Conservation (phyloP, 495 filamentous ascomycete species). For the Staphylotrichum longicolle region DNA sequence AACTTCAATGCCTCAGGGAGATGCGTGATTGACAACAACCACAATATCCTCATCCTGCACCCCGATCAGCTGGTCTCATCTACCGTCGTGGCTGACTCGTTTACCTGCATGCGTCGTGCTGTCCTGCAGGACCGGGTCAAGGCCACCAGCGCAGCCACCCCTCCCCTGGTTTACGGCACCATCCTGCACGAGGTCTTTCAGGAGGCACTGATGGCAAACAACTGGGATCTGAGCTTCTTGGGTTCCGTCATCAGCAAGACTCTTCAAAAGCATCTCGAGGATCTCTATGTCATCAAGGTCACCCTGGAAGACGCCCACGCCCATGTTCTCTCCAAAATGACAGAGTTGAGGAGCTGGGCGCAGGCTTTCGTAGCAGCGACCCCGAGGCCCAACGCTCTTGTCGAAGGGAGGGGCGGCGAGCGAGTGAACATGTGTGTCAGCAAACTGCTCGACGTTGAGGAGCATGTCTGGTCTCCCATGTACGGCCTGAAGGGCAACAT, state of each 20-base stretch:
- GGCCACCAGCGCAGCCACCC: constrained; percentile 70
- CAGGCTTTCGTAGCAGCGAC: constrained; percentile 68
- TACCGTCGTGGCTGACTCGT: constrained; percentile 89
- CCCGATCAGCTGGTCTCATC: constrained; percentile 94
- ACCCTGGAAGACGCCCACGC: constrained; percentile 66
- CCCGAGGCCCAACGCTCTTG: constrained; percentile 69
- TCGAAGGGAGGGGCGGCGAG: constrained; percentile 73
- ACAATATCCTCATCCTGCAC: constrained; percentile 87
- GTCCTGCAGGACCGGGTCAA: constrained; percentile 94
- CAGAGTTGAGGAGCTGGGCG: constrained; percentile 78
- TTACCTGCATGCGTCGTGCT: constrained; percentile 81
- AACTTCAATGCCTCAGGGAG: constrained; percentile 64
- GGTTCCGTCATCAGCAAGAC: constrained; percentile 60
- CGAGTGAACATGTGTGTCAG: constrained; percentile 76
- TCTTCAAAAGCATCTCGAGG: constrained; percentile 71
- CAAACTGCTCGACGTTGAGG: constrained; percentile 93
- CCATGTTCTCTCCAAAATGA: constrained; percentile 75
- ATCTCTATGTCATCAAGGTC: constrained; percentile 79
- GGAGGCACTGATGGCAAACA: constrained; percentile 77
- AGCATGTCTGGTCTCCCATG: constrained; percentile 96
- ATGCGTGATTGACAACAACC: constrained; percentile 69
- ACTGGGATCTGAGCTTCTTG: constrained; percentile 72
- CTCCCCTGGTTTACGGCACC: constrained; percentile 81
- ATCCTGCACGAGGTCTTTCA: constrained; percentile 94
- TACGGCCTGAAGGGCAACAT: constrained; percentile 97